Base-by-base conservation (phyloP, 768 basidiomycete genomes). In the Trametes sanguinea region DNA sequence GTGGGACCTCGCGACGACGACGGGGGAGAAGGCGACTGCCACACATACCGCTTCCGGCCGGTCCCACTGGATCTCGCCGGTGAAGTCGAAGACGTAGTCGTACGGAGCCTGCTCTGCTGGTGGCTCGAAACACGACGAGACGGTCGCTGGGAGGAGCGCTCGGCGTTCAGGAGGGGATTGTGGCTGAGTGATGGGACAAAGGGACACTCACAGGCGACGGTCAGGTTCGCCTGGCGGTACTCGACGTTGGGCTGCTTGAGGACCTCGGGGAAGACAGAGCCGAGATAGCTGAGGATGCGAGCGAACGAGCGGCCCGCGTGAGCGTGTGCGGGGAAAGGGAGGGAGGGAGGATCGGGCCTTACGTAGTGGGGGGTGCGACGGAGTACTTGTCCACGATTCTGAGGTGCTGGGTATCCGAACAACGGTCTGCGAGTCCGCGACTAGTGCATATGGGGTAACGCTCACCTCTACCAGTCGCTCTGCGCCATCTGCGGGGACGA, bases 51-150 rank as follows among this genome's bases (percentile, higher is more conserved):
- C 77, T 73, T 92, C 90, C 33, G 84, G 83, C 50, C 91, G 83
- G 74, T 92, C 90, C 67, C 83, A 82, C 57, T 83, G 83, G 59
- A 90, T 77, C 73, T 94, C 92, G 45, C 93, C 93, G 2, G 90
- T 89, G 66, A 88, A 84, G 76, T 95, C 93, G 73, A 94, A 94
- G 22, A 94, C 89, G 74, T 89, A 88, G 60, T 86, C 80, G 73
- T 87, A 95, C 4, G 87, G 80, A n/a, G 80, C 73, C 65, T 83
- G 77, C 55, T 89, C 90, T 62, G 83, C 82, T 1, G 86, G 83
- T 8, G 90, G 88, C 60, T 90, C 87, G 65, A 92, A 94, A 35
- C 80, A 79, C 17, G 86, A 78, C 43, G 84, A 76, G 54, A 95
- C 86, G 22, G 83, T 84, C 40, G 84, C 92, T 93, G 62, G 22